phyloP scores from a whole-genome alignment of 2,329 filamentous ascomycete species.

The Diaporthe destruens region DNA sequence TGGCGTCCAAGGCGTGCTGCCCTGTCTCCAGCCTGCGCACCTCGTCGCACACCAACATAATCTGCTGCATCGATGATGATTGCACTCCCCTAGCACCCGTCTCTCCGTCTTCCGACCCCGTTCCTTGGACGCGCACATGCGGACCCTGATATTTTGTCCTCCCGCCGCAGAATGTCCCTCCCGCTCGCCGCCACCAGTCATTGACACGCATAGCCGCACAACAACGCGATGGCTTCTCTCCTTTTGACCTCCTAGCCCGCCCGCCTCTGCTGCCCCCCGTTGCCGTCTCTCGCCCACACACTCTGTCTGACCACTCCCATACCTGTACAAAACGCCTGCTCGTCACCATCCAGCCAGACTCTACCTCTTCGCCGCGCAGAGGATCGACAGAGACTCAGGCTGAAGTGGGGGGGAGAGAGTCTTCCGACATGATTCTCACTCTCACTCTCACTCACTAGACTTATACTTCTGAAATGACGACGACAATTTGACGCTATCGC shows the following conservation, averaged over 20 bases:
- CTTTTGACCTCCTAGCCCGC: not conserved
- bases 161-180: not conserved
- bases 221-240: slow-evolving; percentile 27
- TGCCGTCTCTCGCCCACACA: not conserved
- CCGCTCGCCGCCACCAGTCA: slow-evolving; percentile 22
- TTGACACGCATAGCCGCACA: slow-evolving; percentile 19
- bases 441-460: not conserved
- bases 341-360: not conserved
- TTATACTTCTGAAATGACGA: slow-evolving; percentile 17
- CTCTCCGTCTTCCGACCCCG: slow-evolving; percentile 9
- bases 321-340: not conserved
- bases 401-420: not conserved
- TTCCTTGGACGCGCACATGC: slow-evolving; percentile 9
- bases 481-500: slow-evolving; percentile 13
- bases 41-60: slow-evolving; percentile 21
- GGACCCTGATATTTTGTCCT: slow-evolving; percentile 18
- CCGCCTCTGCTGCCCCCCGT: not conserved
- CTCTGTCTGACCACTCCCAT: not conserved
- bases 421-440: slow-evolving; percentile 17
- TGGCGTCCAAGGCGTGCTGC: not conserved
- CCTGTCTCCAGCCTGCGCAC: slow-evolving; percentile 17
- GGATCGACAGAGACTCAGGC: not conserved
- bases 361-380: not conserved
- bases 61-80: slow-evolving; percentile 36
- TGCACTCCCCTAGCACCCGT: slow-evolving; percentile 27